A percentile compares a stretch with the other conserved stretches of the same genome.
Conservation (phyloP, 345 rosid genomes). For the Eucalyptus urophylla region DNA sequence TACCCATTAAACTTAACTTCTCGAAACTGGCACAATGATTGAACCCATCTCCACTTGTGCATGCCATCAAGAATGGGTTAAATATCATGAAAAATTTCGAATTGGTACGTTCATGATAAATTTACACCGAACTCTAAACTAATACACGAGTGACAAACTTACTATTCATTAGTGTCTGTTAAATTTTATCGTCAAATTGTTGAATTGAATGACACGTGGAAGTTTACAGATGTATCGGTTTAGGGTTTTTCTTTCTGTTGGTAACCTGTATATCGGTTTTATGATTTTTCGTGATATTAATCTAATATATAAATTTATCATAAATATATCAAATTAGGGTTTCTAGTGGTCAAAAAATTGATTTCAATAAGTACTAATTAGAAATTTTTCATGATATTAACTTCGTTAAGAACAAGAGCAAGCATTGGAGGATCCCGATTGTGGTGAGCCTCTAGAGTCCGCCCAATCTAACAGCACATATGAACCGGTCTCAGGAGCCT, state of each 20-base stretch:
- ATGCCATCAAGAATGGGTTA: background rate
- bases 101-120: rapidly evolving
- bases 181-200: too few relatives aligned
- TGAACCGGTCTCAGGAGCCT: background rate
- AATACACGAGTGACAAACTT: rapidly evolving
- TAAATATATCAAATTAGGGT: rapidly evolving
- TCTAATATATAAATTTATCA: too few relatives aligned
- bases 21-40: background rate
- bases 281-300: rapidly evolving
- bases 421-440: rapidly evolving
- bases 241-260: rapidly evolving
- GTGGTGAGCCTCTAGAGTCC: background rate
- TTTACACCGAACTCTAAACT: rapidly evolving
- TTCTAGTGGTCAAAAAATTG: too few relatives aligned
- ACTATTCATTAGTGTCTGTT: rapidly evolving
- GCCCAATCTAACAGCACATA: background rate
- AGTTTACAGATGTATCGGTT: rapidly evolving
- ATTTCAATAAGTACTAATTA: rapidly evolving
- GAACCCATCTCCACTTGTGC: background rate
- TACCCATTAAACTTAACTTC: background rate
- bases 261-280: rapidly evolving
- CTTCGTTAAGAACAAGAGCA: too few relatives aligned
- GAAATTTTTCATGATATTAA: rapidly evolving
- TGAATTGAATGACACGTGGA: rapidly evolving
- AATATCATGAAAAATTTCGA: rapidly evolving